These are phyloP conservation scores for Paecilomyces fulvus DNA, from an alignment of 2,329 filamentous ascomycete species.

Conservation along the genomic window DNA sequence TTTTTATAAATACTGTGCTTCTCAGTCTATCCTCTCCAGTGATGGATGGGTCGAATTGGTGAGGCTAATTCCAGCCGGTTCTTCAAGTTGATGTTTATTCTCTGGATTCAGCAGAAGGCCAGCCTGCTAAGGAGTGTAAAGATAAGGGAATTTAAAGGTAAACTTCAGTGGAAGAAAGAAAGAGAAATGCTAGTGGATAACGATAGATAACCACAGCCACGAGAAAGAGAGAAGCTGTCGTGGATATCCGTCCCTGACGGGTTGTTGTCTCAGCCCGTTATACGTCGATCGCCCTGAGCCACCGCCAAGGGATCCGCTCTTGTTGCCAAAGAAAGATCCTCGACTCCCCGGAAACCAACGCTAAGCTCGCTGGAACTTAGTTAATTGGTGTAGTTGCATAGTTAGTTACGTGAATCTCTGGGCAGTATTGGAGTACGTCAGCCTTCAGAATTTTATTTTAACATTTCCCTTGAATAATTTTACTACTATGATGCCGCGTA, in stretches of 20 bases:
- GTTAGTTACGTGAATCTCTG: neutral
- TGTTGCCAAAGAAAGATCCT: constrained; percentile 1
- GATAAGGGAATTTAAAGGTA: neutral
- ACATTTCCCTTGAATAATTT: neutral
- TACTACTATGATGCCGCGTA: neutral
- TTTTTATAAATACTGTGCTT: constrained; percentile 2
- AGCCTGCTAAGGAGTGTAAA: neutral
- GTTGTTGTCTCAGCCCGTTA: neutral
- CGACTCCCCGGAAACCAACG: neutral
- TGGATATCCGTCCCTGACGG: neutral
- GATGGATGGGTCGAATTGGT: neutral
- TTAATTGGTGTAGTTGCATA: neutral
- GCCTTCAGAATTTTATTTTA: neutral
- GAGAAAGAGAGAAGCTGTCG: neutral
- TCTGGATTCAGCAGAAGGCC: neutral
- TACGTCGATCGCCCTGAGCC: neutral
- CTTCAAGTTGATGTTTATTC: neutral
- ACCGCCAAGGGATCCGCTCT: neutral
- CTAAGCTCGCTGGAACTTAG: too few species aligned
- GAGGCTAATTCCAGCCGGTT: neutral
- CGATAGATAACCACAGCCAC: neutral
- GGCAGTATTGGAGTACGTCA: neutral
- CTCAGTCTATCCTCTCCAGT: neutral
- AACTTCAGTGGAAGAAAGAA: neutral
- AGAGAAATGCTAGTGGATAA: neutral